A percentile compares a stretch with the other conserved stretches of the same genome.
Conservation (phyloP, 2,329 filamentous ascomycete genomes). For the Emmonsia crescens region DNA sequence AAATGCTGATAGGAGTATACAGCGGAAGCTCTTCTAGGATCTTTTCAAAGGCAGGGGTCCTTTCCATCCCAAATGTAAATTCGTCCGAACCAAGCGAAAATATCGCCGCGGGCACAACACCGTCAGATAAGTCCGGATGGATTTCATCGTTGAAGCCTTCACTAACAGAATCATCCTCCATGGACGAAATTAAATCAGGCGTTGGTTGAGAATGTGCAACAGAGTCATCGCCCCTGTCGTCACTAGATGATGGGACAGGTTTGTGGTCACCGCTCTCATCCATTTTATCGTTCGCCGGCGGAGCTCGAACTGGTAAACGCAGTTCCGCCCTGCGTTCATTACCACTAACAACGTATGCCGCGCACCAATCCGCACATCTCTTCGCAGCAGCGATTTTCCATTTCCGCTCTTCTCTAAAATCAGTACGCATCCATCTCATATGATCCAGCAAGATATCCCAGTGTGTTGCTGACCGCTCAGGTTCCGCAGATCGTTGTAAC, state of each 20-base stretch:
- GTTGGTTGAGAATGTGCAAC: slow-evolving; percentile 41
- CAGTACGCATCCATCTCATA: slow-evolving; percentile 96
- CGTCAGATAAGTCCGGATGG: slow-evolving; percentile 32
- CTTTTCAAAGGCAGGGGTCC: slow-evolving; percentile 63
- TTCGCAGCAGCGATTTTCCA: slow-evolving; percentile 80
- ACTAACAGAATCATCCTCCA: slow-evolving; percentile 47
- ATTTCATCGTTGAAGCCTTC: slow-evolving; percentile 38
- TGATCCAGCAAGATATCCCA: slow-evolving; percentile 81
- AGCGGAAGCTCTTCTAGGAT: slow-evolving; percentile 72
- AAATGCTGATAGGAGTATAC: slow-evolving; percentile 52
- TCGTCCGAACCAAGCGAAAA: slow-evolving; percentile 76
- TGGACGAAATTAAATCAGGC: slow-evolving; percentile 57
- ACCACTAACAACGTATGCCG: slow-evolving; percentile 62
- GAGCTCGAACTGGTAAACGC: slow-evolving; percentile 52
- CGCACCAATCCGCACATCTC: slow-evolving; percentile 71
- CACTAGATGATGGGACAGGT: slow-evolving; percentile 21
- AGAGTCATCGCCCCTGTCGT: slow-evolving; percentile 24
- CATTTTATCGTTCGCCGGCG: slow-evolving; percentile 18
- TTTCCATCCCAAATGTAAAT: slow-evolving; percentile 65
- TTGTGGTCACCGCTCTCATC: slow-evolving; percentile 19
- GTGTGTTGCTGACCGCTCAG: slow-evolving; percentile 63
- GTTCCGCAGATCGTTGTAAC: slow-evolving; percentile 73
- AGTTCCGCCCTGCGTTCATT: slow-evolving; percentile 54
- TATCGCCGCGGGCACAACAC: slow-evolving; percentile 59
- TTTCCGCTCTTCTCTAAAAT: slow-evolving; percentile 87